A percentile compares a stretch with the other conserved stretches of the same genome.
phyloP scores from a whole-genome alignment of 225 moss, liverwort and hornwort species.

The Polytrichum commune region DNA sequence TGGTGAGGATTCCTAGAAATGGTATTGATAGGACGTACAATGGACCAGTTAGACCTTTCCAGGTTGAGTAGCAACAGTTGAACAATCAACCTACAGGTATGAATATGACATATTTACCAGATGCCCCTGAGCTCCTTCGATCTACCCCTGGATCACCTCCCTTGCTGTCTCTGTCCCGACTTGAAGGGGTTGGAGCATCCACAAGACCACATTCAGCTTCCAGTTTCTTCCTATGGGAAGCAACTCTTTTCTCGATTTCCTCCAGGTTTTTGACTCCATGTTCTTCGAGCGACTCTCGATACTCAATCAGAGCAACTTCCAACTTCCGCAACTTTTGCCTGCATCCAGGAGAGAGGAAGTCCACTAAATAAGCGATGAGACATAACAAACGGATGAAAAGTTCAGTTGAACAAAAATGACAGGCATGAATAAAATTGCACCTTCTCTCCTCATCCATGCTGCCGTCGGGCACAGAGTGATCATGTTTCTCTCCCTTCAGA shows the following conservation, averaged over 20 bases:
- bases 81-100: neutral
- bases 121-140: slow-evolving; percentile 48
- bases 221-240: slow-evolving; percentile 74
- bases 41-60: neutral
- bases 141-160: slow-evolving; percentile 65
- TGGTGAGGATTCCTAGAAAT: neutral
- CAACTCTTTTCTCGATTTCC: slow-evolving; percentile 88
- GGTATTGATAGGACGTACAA: neutral
- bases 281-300: slow-evolving; percentile 94
- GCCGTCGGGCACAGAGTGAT: slow-evolving; percentile 67
- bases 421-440: slow-evolving; percentile 25
- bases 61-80: neutral
- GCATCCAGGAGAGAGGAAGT: slow-evolving; percentile 3
- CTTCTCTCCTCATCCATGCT: slow-evolving; percentile 96
- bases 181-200: slow-evolving; percentile 56
- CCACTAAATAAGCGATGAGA: too few relatives aligned
- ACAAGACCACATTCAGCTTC: slow-evolving; percentile 81
- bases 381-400: neutral
- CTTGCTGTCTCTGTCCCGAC: slow-evolving; percentile 64
- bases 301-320: slow-evolving; percentile 94
- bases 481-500: slow-evolving; percentile 71
- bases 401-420: neutral
- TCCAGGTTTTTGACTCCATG: slow-evolving; percentile 79
- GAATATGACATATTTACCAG: slow-evolving; percentile 41
- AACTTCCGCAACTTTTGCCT: slow-evolving; percentile 98